Conservation (phyloP, 192 early-diverging fungal species). For the Podila minutissima region DNA sequence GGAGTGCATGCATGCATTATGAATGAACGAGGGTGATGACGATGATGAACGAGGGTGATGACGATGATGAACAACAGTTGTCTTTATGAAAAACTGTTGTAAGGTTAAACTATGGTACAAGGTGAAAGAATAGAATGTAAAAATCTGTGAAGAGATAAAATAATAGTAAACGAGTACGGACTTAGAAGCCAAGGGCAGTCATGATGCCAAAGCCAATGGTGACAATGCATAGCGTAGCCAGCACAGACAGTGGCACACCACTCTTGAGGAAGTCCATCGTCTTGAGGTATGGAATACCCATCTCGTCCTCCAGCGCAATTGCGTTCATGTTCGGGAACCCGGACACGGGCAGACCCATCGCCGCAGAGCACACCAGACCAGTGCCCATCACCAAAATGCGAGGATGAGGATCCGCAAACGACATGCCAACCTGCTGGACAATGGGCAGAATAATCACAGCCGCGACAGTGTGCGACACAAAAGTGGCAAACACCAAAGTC, state of each 20-base stretch:
- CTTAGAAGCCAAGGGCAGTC: constrained; percentile 46
- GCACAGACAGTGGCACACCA: constrained; percentile 65
- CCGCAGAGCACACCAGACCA: constrained; percentile 67
- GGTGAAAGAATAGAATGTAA: background rate
- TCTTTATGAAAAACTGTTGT: background rate
- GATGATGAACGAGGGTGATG: no score
- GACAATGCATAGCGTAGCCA: constrained; percentile 64
- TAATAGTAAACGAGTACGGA: background rate
- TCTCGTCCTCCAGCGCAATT: constrained; percentile 70
- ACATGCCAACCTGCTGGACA: constrained; percentile 71
- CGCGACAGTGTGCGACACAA: constrained; percentile 84
- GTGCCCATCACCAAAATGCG: constrained; percentile 77
- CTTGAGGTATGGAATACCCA: constrained; percentile 71
- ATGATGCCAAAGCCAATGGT: constrained; percentile 73
- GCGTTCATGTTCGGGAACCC: constrained; percentile 86
- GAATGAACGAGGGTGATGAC: no score
- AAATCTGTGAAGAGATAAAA: background rate
- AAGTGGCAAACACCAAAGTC: constrained; percentile 74
- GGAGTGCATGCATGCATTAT: no score
- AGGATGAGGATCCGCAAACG: constrained; percentile 73
- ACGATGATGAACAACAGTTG: background rate
- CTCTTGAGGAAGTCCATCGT: constrained; percentile 73
- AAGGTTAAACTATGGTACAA: background rate
- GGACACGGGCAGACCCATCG: constrained; percentile 82
- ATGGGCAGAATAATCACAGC: constrained; percentile 79